Percentiles rank a stretch among this genome's conserved stretches.
phyloP scores from a whole-genome alignment of 2,329 filamentous ascomycete species.

The Pestalotiopsis sp. region DNA sequence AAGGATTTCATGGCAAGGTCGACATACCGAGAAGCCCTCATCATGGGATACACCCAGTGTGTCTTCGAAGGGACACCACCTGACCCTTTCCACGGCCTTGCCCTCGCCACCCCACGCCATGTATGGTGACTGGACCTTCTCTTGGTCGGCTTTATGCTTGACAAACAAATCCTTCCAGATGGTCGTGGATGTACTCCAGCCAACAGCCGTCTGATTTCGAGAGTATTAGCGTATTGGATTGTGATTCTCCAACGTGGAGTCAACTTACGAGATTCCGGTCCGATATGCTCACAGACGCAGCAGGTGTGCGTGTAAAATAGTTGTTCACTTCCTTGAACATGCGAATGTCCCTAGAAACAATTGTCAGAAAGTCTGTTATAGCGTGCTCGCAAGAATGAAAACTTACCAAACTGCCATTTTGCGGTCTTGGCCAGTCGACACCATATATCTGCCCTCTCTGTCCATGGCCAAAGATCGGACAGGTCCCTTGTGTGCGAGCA shows the following conservation, averaged over 20 bases:
- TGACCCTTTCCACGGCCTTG: conserved; percentile 75
- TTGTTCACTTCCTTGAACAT: conserved; percentile 82
- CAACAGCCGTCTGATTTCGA: conserved; percentile 67
- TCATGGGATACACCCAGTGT: conserved; percentile 84
- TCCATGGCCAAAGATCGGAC: conserved; percentile 86
- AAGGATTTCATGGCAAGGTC: neutral
- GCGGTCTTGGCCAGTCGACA: conserved; percentile 84
- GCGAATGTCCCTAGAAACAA: conserved; percentile 75
- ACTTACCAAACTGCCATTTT: conserved; percentile 72
- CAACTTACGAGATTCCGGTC: conserved; percentile 68
- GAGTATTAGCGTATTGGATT: neutral
- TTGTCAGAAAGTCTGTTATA: neutral
- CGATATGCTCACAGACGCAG: conserved; percentile 82
- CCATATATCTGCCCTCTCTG: conserved; percentile 92
- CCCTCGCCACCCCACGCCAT: conserved; percentile 92
- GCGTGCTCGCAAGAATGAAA: too few species aligned
- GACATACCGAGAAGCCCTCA: conserved; percentile 14
- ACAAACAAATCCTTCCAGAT: conserved; percentile 91
- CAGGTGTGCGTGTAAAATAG: conserved; percentile 83
- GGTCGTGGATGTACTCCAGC: conserved; percentile 86
- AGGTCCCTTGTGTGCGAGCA: conserved; percentile 86
- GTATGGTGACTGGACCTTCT: conserved; percentile 85
- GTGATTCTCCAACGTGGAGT: neutral
- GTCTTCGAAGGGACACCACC: conserved; percentile 96
- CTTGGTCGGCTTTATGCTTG: conserved; percentile 69